Base-by-base conservation (phyloP, 495 filamentous ascomycete genomes). In the Xylaria cubensis region DNA sequence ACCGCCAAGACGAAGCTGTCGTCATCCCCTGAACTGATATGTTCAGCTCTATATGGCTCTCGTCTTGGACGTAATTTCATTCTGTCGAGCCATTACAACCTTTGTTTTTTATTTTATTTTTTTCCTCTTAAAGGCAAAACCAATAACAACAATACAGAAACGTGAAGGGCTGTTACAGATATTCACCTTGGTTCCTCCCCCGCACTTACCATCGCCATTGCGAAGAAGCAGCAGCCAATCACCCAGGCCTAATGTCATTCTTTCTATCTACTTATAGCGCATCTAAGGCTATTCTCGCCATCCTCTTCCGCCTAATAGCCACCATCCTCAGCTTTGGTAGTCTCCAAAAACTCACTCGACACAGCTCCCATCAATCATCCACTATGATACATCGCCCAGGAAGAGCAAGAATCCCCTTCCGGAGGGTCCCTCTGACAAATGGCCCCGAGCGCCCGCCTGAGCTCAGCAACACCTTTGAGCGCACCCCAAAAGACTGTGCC, bases 401-500 rank as follows among this genome's bases (percentile, higher is more conserved):
- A 74, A 64, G 67, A 67, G 74, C 32, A 48, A 72, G 56, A 34
- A 61, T 73, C 39, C 72, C 77, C 64, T 48, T 44, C 36, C 55
- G 76, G 32, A 71, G 69, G 67, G 59, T 21, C 21, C 68, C 67
- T 46, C 17, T 71, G 46, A 29, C 51, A 32, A 61, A 64, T 39
- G 64, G 61, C 36, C 68, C 69, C 19, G 29, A 65, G 41, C 62
- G 68, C 34, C 70, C 53, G 15, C 71, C 72, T 29, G 63, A 68
- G 53, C 24, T 69, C 50, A 67, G 48, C 19, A 69, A 56, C 32
- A 39, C 51, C 12, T 75, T 80, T 42, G 71, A 82, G 41, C 80
- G 82, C 19, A 82, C 66, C 21, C 70, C 82, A n/a, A 55, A 75
- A 15, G 86, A 89, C 74, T 82, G 88, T 19, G 42, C 85, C 8